A percentile compares a stretch with the other conserved stretches of the same genome.
Evolutionary conservation across 2,329 filamentous ascomycete species (phyloP).

Genomic region (Colletotrichum eleusines): DNA sequence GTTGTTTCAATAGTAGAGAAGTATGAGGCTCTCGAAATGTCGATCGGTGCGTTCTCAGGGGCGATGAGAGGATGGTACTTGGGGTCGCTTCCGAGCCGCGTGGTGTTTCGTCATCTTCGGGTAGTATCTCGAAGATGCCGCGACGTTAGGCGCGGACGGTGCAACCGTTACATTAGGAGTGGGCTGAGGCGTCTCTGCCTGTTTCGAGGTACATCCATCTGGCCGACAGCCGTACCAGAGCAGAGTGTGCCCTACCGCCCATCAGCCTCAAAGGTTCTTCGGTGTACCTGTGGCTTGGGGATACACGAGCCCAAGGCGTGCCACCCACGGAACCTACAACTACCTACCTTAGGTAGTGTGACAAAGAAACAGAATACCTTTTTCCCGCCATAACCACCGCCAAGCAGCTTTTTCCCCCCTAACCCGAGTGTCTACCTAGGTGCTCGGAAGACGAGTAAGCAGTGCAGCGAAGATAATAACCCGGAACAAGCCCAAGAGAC

Average conservation of each 20-base stretch:
- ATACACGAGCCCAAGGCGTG: slow-evolving; percentile 9
- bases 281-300: slow-evolving; percentile 23
- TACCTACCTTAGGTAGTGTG: neutral
- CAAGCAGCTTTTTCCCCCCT: too few species aligned
- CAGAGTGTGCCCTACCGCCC: neutral
- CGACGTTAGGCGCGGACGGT: slow-evolving; percentile 33
- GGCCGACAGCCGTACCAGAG: neutral
- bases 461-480: slow-evolving; percentile 6
- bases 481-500: slow-evolving; percentile 8
- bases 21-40: slow-evolving; percentile 29
- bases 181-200: slow-evolving; percentile 22
- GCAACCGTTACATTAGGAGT: slow-evolving; percentile 27
- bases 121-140: slow-evolving; percentile 30
- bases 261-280: neutral
- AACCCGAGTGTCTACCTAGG: too few species aligned
- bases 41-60: slow-evolving; percentile 33
- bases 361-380: too few species aligned
- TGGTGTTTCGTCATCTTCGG: slow-evolving; percentile 41
- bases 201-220: slow-evolving; percentile 31
- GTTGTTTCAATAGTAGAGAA: slow-evolving; percentile 24
- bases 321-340: too few species aligned
- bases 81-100: slow-evolving; percentile 39
- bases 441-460: neutral
- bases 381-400: too few species aligned
- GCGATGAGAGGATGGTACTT: slow-evolving; percentile 34